These are phyloP conservation scores for Capronia americana DNA, from an alignment of 2,329 filamentous ascomycete genomes.

Conservation along the genomic window DNA sequence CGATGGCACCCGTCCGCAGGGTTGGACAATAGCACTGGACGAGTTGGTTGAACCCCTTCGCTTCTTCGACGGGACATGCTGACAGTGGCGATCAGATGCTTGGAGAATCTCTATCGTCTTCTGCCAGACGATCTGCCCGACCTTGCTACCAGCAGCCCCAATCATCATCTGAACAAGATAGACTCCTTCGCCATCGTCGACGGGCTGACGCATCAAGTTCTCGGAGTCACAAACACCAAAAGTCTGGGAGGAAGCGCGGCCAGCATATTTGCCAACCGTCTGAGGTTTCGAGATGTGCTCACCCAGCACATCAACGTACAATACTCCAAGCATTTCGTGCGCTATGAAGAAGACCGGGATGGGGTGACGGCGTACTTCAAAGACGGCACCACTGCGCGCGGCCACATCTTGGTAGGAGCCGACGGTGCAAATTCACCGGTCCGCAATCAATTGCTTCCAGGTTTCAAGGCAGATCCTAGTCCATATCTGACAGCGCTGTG, in stretches of 20 bases:
- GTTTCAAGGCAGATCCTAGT: conserved; percentile 7
- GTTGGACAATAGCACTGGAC: conserved; percentile 14
- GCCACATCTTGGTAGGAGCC: conserved; percentile 4
- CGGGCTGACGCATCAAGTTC: conserved; percentile 3
- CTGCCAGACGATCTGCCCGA: not conserved
- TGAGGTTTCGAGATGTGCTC: not conserved
- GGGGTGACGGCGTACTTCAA: conserved; percentile 10
- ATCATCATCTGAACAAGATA: not conserved
- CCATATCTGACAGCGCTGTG: not conserved
- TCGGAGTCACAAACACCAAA: not conserved
- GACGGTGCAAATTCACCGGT: conserved; percentile 12
- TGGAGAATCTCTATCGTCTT: conserved; percentile 1
- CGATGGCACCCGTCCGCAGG: not conserved
- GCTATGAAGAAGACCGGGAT: conserved; percentile 11
- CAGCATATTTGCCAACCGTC: conserved; percentile 6
- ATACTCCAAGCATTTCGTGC: conserved; percentile 7
- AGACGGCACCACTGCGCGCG: conserved; percentile 18
- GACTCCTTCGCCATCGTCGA: conserved; percentile 14
- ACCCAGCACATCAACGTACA: conserved; percentile 4
- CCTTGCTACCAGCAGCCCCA: conserved; percentile 8
- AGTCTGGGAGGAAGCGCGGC: not conserved
- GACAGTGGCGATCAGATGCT: not conserved
- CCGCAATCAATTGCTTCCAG: conserved; percentile 2
- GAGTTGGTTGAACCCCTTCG: not conserved
- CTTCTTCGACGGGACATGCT: not conserved